Conservation (phyloP, 2,329 filamentous ascomycete genomes). For the Colletotrichum salicis region DNA sequence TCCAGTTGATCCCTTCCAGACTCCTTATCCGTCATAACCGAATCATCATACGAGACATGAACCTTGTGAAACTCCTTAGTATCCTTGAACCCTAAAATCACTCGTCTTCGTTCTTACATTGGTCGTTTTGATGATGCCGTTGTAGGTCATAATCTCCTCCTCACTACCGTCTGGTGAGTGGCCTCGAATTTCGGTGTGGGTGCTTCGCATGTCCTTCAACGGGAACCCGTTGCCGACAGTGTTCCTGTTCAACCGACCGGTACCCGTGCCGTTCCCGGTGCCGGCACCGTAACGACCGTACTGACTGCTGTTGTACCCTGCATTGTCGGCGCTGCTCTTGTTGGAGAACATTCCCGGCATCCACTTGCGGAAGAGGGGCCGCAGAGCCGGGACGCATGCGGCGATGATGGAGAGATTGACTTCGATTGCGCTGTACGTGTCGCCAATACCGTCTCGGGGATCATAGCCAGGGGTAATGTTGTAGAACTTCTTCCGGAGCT, state of each 20-base stretch:
- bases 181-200: slow-evolving; percentile 48
- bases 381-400: slow-evolving; percentile 48
- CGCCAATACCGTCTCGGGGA: slow-evolving; percentile 36
- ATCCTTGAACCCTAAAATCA: neutral
- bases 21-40: slow-evolving; percentile 18
- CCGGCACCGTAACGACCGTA: slow-evolving; percentile 41
- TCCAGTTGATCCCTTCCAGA: neutral
- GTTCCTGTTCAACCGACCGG: slow-evolving; percentile 15
- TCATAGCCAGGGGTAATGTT: slow-evolving; percentile 12
- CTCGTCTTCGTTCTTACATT: slow-evolving; percentile 9
- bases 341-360: slow-evolving; percentile 21
- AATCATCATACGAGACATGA: slow-evolving; percentile 19
- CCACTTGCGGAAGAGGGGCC: slow-evolving; percentile 45
- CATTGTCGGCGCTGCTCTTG: slow-evolving; percentile 2
- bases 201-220: slow-evolving; percentile 40
- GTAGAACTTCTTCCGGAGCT: slow-evolving; percentile 11
- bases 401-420: slow-evolving; percentile 51
- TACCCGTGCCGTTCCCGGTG: slow-evolving; percentile 33
- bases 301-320: slow-evolving; percentile 32
- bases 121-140: slow-evolving; percentile 46
- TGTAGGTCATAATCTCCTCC: slow-evolving; percentile 54
- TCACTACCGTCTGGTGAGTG: slow-evolving; percentile 47
- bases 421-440: slow-evolving; percentile 45
- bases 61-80: slow-evolving; percentile 10
- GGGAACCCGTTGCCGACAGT: slow-evolving; percentile 19